Evolutionary conservation across 805 yeast species (phyloP), one percentile per base, ranked within the genome.

Genomic region (Candida glaebosa): DNA sequence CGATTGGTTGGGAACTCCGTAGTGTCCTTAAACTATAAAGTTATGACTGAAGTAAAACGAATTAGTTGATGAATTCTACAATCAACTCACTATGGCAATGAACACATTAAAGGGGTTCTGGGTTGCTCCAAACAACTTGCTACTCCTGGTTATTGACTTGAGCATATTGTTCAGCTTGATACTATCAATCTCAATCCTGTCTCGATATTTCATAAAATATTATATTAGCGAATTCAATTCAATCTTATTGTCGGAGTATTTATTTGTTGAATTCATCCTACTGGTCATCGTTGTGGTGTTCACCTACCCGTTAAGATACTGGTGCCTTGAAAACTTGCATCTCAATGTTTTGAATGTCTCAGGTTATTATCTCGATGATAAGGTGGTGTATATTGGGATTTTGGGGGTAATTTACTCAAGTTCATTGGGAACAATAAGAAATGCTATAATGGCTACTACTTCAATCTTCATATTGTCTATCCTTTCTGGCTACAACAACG

Each of bases 321-420:
- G 10, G 8, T 7, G 16, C 9, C 5, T 32, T 8, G 12, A 24
- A 12, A 24, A 12, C 12, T 24, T 24, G 8, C 8, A 24, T 8
- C 8, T 24, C 12, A 8, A 8, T 8, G 12, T 8, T 24, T 24
- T 24, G 28, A 24, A 24, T 24, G n/a, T n/a, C n/a, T 24, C 12
- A 12, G 18, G 18, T 32, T 32, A 32, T 17, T 15, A 16, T 7
- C 35, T 32, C n/a, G 35, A 32, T 14, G 9, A 5, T 14, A 17
- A 7, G 17, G 19, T 32, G 17, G 19, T 32, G 8, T 32, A 17
- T 14, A 17, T 32, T 12, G 35, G 35, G 6, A 32, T 32, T 5
- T n/a, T 32, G n/a, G 35, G 35, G 12, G 35, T 32, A 7, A 22
- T 32, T 14, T 32, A 32, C 18, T n/a, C 16, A 7, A 17, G 35